phyloP scores from a whole-genome alignment of 1,284 basidiomycete species.

The Hymenochaete sp. region DNA sequence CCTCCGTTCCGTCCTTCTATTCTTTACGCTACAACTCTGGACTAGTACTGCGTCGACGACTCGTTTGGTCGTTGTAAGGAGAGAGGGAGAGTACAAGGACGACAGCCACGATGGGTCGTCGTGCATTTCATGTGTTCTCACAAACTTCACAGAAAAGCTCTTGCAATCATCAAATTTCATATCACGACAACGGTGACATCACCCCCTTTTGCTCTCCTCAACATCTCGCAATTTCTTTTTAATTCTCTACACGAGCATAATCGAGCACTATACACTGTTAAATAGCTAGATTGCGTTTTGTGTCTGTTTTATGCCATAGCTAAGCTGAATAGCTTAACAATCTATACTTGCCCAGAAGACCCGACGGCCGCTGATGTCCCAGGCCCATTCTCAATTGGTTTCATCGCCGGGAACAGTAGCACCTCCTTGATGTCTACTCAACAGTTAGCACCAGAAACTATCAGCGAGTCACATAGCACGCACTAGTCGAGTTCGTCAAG shows the following conservation, averaged over 20 bases:
- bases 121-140: too few species aligned
- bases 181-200: too few species aligned
- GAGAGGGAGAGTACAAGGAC: too few species aligned
- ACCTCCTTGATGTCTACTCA: constrained; percentile 87
- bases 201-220: too few species aligned
- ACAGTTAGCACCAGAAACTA: constrained; percentile 12
- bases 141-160: too few species aligned
- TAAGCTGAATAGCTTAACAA: not conserved
- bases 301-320: not conserved
- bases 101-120: too few species aligned
- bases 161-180: too few species aligned
- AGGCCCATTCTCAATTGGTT: constrained; percentile 52
- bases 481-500: constrained; percentile 85
- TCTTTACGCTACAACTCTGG: too few species aligned
- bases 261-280: not conserved
- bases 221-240: too few species aligned
- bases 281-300: not conserved
- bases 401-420: constrained; percentile 85
- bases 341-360: constrained; percentile 23
- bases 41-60: too few species aligned
- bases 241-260: not conserved
- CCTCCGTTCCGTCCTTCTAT: too few species aligned
- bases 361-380: constrained; percentile 19
- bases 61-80: too few species aligned
- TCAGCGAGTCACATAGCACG: constrained; percentile 25